A percentile compares a stretch with the other conserved stretches of the same genome.
These are phyloP conservation scores for Ustilago tritici DNA, from an alignment of 1,284 basidiomycete species.

Conservation along the genomic window DNA sequence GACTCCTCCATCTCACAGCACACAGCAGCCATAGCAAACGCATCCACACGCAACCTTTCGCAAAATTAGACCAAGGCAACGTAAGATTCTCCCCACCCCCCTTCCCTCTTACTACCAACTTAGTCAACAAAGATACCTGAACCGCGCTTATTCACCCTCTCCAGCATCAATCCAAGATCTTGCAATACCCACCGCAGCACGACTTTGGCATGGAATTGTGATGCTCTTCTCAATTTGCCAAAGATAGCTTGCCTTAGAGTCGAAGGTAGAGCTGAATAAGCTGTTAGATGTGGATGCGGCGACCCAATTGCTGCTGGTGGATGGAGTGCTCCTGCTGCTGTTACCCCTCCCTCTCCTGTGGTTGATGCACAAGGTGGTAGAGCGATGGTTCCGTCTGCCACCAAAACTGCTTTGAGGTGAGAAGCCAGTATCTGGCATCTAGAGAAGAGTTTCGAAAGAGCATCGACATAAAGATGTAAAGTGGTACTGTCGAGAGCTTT, in stretches of 20 bases:
- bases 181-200: constrained; percentile 91
- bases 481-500: constrained; percentile 10
- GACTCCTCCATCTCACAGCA: too few species aligned
- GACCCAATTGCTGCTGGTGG: constrained; percentile 20
- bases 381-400: constrained; percentile 14
- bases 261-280: constrained; percentile 45
- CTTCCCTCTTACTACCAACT: background rate
- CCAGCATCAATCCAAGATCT: constrained; percentile 77
- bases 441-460: background rate
- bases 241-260: constrained; percentile 79
- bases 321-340: background rate
- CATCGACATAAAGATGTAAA: constrained; percentile 18
- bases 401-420: constrained; percentile 16
- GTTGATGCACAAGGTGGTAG: background rate
- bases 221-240: constrained; percentile 79
- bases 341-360: background rate
- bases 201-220: constrained; percentile 90
- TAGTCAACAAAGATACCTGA: constrained; percentile 7
- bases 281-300: constrained; percentile 10
- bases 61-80: background rate
- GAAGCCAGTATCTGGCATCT: background rate
- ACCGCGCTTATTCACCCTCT: constrained; percentile 75
- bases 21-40: too few species aligned
- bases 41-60: background rate
- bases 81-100: background rate